These are phyloP conservation scores for Curvularia sp. DNA, from an alignment of 2,329 filamentous ascomycete species.

Conservation along the genomic window DNA sequence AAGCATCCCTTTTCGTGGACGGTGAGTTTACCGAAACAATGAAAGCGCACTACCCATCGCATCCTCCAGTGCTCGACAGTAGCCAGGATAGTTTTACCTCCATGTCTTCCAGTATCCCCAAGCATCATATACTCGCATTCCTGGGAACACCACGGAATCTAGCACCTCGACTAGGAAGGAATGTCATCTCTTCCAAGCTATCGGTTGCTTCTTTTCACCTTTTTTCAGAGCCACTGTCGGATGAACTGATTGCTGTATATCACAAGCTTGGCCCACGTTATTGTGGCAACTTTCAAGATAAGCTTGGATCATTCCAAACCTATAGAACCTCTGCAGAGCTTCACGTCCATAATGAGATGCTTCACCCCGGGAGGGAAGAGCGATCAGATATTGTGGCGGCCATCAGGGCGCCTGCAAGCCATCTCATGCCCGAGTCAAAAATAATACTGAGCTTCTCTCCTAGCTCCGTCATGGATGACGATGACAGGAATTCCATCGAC, in stretches of 20 bases:
- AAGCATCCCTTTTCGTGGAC: slow-evolving; percentile 87
- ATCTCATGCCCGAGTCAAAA: slow-evolving; percentile 79
- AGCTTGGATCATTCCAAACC: slow-evolving; percentile 92
- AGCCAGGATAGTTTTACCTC: slow-evolving; percentile 74
- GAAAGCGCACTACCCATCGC: slow-evolving; percentile 85
- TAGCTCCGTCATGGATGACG: slow-evolving; percentile 78
- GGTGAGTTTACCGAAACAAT: slow-evolving; percentile 94
- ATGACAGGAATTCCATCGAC: slow-evolving; percentile 73
- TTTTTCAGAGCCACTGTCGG: slow-evolving; percentile 85
- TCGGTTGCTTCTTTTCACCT: slow-evolving; percentile 89
- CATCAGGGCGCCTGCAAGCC: slow-evolving; percentile 83
- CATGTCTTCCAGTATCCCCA: slow-evolving; percentile 65
- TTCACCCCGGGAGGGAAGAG: slow-evolving; percentile 89
- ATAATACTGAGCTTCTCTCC: slow-evolving; percentile 86
- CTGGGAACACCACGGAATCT: slow-evolving; percentile 91
- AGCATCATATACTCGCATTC: slow-evolving; percentile 84
- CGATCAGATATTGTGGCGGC: slow-evolving; percentile 89
- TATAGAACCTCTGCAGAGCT: slow-evolving; percentile 91
- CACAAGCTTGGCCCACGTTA: slow-evolving; percentile 90
- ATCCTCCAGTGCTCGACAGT: slow-evolving; percentile 69
- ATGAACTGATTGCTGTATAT: slow-evolving; percentile 90
- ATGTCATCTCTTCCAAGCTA: slow-evolving; percentile 79
- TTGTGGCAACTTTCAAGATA: slow-evolving; percentile 95
- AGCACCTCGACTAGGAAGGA: slow-evolving; percentile 75
- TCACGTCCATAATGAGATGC: slow-evolving; percentile 87